Percentiles rank a stretch among this genome's conserved stretches.
Evolutionary conservation across 495 filamentous ascomycete genomes (phyloP).

Genomic region (Penicillium taxi): DNA sequence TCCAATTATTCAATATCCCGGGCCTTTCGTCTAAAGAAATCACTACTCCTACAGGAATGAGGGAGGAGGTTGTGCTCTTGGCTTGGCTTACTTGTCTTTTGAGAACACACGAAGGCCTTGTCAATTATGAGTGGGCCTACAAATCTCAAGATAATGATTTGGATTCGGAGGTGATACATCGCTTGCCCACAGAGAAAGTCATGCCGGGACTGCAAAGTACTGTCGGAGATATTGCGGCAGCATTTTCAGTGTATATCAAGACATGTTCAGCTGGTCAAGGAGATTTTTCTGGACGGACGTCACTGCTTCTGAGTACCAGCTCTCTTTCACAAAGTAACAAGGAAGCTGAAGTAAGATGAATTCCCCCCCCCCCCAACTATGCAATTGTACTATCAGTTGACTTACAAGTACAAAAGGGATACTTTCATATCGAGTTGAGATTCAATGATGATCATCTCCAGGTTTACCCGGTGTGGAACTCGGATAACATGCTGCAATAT

Average conservation of each 20-base stretch:
- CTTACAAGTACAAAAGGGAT: constrained; percentile 9
- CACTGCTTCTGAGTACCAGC: constrained; percentile 28
- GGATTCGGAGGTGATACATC: not conserved
- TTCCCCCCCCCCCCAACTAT: not conserved
- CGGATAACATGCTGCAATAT: constrained; percentile 24
- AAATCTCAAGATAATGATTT: constrained; percentile 1
- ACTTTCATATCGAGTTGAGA: constrained; percentile 23
- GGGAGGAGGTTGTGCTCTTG: constrained; percentile 31
- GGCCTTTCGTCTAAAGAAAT: constrained; percentile 13
- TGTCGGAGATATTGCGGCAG: constrained; percentile 12
- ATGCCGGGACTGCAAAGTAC: constrained; percentile 19
- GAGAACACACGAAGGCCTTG: constrained; percentile 31
- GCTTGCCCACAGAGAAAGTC: constrained; percentile 18
- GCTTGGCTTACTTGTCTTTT: constrained; percentile 40
- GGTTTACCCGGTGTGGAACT: constrained; percentile 22
- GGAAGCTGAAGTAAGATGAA: constrained; percentile 16
- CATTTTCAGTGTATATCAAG: constrained; percentile 17
- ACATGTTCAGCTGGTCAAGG: not conserved
- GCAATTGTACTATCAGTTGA: not conserved
- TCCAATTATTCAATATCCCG: constrained; percentile 12
- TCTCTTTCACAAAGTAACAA: constrained; percentile 18
- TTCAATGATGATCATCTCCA: constrained; percentile 16
- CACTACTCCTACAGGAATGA: constrained; percentile 21
- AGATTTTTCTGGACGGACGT: not conserved
- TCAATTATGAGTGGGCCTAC: constrained; percentile 33